A percentile compares a stretch with the other conserved stretches of the same genome.
Evolutionary conservation across 768 basidiomycete genomes (phyloP).

Genomic region (Lactarius vividus): DNA sequence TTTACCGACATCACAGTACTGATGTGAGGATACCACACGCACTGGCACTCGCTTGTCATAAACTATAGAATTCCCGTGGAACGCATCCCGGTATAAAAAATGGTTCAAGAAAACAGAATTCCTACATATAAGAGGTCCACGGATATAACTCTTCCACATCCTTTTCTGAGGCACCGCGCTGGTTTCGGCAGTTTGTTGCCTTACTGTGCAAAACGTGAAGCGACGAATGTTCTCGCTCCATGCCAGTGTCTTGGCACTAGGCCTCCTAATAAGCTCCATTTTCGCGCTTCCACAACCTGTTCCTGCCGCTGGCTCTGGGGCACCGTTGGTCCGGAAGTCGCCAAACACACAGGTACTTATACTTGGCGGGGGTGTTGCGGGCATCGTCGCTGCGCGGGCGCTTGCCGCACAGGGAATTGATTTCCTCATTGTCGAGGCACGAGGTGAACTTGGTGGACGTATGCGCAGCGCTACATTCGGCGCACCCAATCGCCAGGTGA

Average conservation of each 20-base stretch:
- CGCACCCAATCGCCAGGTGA: slow-evolving; percentile 35
- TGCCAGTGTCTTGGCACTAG: neutral
- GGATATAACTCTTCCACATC: neutral
- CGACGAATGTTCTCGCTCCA: neutral
- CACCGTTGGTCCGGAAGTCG: neutral
- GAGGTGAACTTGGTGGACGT: slow-evolving; percentile 53
- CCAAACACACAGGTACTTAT: slow-evolving; percentile 44
- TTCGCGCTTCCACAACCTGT: neutral
- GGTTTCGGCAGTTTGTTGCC: neutral
- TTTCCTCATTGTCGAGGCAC: slow-evolving; percentile 57
- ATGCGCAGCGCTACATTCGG: slow-evolving; percentile 46
- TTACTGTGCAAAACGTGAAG: neutral
- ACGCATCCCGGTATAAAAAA: too few relatives aligned
- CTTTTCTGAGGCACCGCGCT: neutral
- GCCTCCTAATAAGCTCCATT: neutral
- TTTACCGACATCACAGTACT: neutral
- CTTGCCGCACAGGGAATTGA: slow-evolving; percentile 52
- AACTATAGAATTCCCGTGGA: too few relatives aligned
- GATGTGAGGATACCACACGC: neutral
- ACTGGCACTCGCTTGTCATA: neutral
- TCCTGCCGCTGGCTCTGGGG: neutral
- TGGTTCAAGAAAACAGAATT: neutral
- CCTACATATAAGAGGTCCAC: neutral
- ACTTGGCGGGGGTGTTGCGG: slow-evolving; percentile 63
- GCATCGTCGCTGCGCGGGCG: slow-evolving; percentile 59